Percentiles rank a stretch among this genome's conserved stretches.
These are phyloP conservation scores for Botryosphaeria agaves DNA, from an alignment of 2,329 filamentous ascomycete genomes.

Conservation along the genomic window DNA sequence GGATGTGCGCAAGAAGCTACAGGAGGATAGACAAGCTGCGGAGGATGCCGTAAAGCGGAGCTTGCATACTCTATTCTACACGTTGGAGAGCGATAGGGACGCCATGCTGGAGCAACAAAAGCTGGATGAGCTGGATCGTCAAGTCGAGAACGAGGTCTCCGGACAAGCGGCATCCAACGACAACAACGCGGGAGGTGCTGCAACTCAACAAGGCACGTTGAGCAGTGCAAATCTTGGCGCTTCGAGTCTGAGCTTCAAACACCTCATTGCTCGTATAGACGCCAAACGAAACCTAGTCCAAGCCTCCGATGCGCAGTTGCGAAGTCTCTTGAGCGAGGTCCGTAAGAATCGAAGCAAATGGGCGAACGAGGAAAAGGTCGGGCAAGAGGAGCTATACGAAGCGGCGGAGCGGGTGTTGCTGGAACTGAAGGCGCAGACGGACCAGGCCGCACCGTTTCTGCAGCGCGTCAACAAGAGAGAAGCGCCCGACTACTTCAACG, in stretches of 20 bases:
- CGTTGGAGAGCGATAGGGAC: slow-evolving; percentile 82
- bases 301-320: slow-evolving; percentile 82
- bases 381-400: slow-evolving; percentile 95
- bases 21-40: slow-evolving; percentile 78
- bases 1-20: slow-evolving; percentile 81
- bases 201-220: slow-evolving; percentile 66
- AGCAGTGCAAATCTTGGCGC: slow-evolving; percentile 90
- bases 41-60: slow-evolving; percentile 79
- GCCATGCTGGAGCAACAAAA: slow-evolving; percentile 97
- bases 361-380: slow-evolving; percentile 94
- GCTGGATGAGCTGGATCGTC: slow-evolving; percentile 88
- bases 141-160: slow-evolving; percentile 90
- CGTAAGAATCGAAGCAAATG: slow-evolving; percentile 97
- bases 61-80: slow-evolving; percentile 90
- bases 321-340: slow-evolving; percentile 90
- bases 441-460: slow-evolving; percentile 92
- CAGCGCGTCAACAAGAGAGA: slow-evolving; percentile 93
- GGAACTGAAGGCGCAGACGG: slow-evolving; percentile 90
- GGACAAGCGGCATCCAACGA: slow-evolving; percentile 26
- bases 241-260: slow-evolving; percentile 89
- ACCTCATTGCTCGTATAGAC: slow-evolving; percentile 91
- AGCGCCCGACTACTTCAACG: slow-evolving; percentile 83
- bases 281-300: slow-evolving; percentile 77
- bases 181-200: slow-evolving; percentile 30
- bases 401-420: slow-evolving; percentile 92